Percentiles rank a stretch among this genome's conserved stretches.
Evolutionary conservation across 306 rosid genomes (phyloP).

Genomic region (Mucuna pruriens): DNA sequence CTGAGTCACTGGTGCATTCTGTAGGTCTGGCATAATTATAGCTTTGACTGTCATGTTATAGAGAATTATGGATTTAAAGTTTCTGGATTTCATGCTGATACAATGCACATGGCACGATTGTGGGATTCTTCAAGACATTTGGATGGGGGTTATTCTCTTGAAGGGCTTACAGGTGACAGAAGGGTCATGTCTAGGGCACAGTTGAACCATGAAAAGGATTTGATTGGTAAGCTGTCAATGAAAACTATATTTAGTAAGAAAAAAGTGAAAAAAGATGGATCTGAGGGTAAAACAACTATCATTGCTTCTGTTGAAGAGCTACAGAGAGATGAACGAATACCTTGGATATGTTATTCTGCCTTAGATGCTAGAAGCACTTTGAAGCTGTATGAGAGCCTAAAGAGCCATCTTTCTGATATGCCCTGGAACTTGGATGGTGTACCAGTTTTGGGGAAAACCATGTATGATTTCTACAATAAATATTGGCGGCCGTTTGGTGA

Average conservation of each 20-base stretch:
- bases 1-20: conserved; percentile 38
- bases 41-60: conserved; percentile 89
- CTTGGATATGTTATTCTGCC: conserved; percentile 59
- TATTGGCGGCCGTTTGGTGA: conserved; percentile 96
- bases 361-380: conserved; percentile 59
- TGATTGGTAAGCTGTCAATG: conserved; percentile 56
- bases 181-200: conserved; percentile 74
- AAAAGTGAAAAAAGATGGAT: conserved; percentile 55
- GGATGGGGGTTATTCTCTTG: conserved; percentile 93
- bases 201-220: conserved; percentile 40
- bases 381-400: conserved; percentile 52
- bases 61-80: conserved; percentile 91
- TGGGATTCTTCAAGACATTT: conserved; percentile 94
- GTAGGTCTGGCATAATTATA: conserved; percentile 98
- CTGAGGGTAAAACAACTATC: conserved; percentile 45
- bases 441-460: conserved; percentile 51
- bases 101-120: conserved; percentile 97
- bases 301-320: conserved; percentile 47
- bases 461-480: conserved; percentile 82
- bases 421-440: conserved; percentile 56
- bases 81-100: conserved; percentile 96
- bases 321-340: conserved; percentile 47
- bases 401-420: conserved; percentile 49
- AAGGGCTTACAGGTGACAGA: conserved; percentile 77
- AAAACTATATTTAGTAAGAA: conserved; percentile 56